Conservation (phyloP, 2,329 filamentous ascomycete genomes). For the Alternaria brassicicola region DNA sequence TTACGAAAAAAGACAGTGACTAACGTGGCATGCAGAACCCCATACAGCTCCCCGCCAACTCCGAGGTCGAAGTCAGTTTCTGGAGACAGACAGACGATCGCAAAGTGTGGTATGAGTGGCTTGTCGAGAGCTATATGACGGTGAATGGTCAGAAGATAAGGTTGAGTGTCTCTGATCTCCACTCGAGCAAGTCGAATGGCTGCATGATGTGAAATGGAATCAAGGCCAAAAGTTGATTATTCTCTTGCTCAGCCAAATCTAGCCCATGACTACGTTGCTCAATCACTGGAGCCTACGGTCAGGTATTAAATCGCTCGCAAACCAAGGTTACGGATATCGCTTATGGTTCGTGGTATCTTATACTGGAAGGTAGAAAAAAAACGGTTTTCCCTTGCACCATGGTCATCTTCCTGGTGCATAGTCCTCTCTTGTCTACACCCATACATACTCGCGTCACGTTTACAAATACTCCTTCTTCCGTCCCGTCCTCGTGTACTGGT, state of each 20-base stretch:
- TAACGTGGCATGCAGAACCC: constrained; percentile 67
- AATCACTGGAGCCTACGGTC: background rate
- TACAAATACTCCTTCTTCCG: constrained; percentile 95
- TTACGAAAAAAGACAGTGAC: background rate
- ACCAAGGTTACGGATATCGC: background rate
- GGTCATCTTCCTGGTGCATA: background rate
- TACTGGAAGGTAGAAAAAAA: too few species aligned
- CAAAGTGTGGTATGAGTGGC: constrained; percentile 99
- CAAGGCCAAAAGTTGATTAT: background rate
- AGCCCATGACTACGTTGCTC: background rate
- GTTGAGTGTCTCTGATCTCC: constrained; percentile 58
- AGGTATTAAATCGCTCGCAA: background rate
- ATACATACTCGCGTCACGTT: background rate
- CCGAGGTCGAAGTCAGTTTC: constrained; percentile 89
- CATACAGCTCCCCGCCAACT: constrained; percentile 81
- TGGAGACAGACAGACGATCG: constrained; percentile 94
- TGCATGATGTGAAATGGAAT: constrained; percentile 45
- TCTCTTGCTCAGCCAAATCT: background rate
- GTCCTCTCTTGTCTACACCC: background rate
- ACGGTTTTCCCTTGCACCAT: background rate
- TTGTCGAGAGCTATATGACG: constrained; percentile 81
- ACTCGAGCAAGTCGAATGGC: constrained; percentile 48
- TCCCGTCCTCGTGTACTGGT: constrained; percentile 91
- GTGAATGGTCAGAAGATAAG: constrained; percentile 68
- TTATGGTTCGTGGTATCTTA: constrained; percentile 1